Base-by-base conservation (phyloP, 768 basidiomycete genomes). In the Ramaria rubella region DNA sequence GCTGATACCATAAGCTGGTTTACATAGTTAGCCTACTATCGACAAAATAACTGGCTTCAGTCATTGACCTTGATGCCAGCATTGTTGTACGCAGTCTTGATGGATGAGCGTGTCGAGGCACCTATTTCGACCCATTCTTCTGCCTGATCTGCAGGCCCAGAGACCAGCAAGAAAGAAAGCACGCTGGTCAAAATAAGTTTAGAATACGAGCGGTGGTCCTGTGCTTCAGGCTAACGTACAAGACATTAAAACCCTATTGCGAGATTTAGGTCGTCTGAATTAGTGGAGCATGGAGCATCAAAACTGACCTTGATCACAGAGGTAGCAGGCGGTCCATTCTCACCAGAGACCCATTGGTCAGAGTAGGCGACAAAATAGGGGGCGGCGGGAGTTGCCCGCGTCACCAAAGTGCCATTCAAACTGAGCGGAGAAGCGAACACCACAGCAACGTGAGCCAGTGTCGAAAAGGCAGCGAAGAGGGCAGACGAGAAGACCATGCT, bases 141-240 rank as follows among this genome's bases (percentile, higher is more conserved):
- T 5, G 81, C 82, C 71, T 83, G 81, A 62, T 85, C 83, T 65
- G 71, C 80, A 23, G 82, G 73, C 24, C 83, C 83, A 58, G 71
- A 76, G 14, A 71, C 55, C 6, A 84, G 73, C 45, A 82, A 72
- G 73, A 83, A 85, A 6, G 81, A 79, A 40, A 77, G 73, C 19
- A 52, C 51, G 9, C 55, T 60, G 30, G 11, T 34, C 27, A 52
- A 14, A 23, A 48, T 31, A 27, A 5, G 9, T 43, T 21, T 19
- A 70, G n/a, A 7, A 42, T 42, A 17, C 40, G 8, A 8, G 6
- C 23, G 4, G 23, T 2, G n/a, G 17, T 17, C 4, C 40, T 6
- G 21, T 46, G 17, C 24, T 21, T 19, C 17, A 12, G 19, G 5
- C 9, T 40, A 12, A 29, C 34, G 15, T 26, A 54, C 43, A 54